Percentiles rank a stretch among this genome's conserved stretches.
phyloP scores from a whole-genome alignment of 2,329 filamentous ascomycete species.

The Pseudonectria buxi region DNA sequence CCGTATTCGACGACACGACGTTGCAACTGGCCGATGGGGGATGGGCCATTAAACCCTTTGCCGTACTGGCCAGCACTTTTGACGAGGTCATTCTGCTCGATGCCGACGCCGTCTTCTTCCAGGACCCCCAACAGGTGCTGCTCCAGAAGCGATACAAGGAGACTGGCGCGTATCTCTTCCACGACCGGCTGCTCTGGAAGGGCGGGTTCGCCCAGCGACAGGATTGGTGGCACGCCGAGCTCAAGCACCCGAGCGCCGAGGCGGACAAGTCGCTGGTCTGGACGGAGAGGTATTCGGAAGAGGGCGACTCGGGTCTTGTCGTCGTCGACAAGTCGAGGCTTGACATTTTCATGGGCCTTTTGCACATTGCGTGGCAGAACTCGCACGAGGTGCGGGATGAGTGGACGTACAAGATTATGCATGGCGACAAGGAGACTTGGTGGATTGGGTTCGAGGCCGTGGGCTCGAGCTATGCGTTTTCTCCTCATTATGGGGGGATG shows the following conservation, averaged over 20 bases:
- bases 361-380: slow-evolving; percentile 41
- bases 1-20: slow-evolving; percentile 26
- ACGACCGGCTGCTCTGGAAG: slow-evolving; percentile 35
- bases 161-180: slow-evolving; percentile 32
- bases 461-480: slow-evolving; percentile 32
- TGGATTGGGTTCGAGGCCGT: slow-evolving; percentile 39
- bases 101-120: slow-evolving; percentile 33
- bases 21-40: slow-evolving; percentile 24
- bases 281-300: slow-evolving; percentile 34
- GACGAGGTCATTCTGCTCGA: slow-evolving; percentile 33
- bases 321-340: slow-evolving; percentile 34
- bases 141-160: slow-evolving; percentile 24
- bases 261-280: slow-evolving; percentile 31
- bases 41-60: slow-evolving; percentile 38
- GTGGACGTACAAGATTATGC: slow-evolving; percentile 33
- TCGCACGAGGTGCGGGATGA: slow-evolving; percentile 31
- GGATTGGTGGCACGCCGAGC: slow-evolving; percentile 31
- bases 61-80: slow-evolving; percentile 29
- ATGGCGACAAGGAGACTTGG: slow-evolving; percentile 41
- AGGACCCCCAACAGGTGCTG: slow-evolving; percentile 28
- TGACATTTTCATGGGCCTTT: slow-evolving; percentile 30
- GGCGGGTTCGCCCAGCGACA: slow-evolving; percentile 27
- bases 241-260: slow-evolving; percentile 27
- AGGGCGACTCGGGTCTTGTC: slow-evolving; percentile 36
- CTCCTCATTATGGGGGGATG: slow-evolving; percentile 35